These are phyloP conservation scores for Astragalus glycyphyllos DNA, from an alignment of 306 rosid species.

Conservation along the genomic window DNA sequence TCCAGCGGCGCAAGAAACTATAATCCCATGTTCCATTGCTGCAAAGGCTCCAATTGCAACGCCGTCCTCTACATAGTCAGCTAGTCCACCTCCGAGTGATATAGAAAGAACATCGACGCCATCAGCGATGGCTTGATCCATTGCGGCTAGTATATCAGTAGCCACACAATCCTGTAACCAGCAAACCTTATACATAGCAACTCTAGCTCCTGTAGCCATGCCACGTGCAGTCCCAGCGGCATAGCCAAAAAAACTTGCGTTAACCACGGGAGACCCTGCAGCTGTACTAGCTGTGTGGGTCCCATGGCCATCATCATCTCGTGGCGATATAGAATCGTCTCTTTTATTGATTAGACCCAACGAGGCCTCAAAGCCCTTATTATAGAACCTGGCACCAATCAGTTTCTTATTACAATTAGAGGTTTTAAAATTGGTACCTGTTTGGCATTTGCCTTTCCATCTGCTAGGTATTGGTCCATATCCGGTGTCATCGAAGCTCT, in stretches of 20 bases:
- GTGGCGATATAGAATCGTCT: conserved; percentile 59
- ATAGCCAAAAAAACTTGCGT: conserved; percentile 61
- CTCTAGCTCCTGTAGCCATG: conserved; percentile 71
- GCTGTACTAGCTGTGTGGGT: conserved; percentile 83
- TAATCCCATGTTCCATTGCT: conserved; percentile 83
- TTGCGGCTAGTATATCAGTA: conserved; percentile 71
- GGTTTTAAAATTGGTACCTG: conserved; percentile 62
- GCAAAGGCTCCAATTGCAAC: conserved; percentile 74
- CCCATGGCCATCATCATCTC: conserved; percentile 85
- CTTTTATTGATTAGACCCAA: conserved; percentile 53
- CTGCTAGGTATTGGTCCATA: conserved; percentile 64
- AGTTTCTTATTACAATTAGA: conserved; percentile 71
- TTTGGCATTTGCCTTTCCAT: conserved; percentile 81
- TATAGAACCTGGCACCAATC: conserved; percentile 73
- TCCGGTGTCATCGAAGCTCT: conserved; percentile 74
- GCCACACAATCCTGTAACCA: conserved; percentile 59
- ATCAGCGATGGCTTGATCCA: conserved; percentile 77
- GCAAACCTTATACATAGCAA: conserved; percentile 81
- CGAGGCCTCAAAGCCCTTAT: conserved; percentile 55
- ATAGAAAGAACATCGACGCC: conserved; percentile 70
- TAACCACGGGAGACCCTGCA: conserved; percentile 63
- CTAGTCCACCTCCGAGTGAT: conserved; percentile 69
- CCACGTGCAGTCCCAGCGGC: conserved; percentile 84
- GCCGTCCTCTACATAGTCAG: conserved; percentile 57
- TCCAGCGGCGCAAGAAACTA: conserved; percentile 76